Base-by-base conservation (phyloP, 495 filamentous ascomycete genomes). In the Neurospora terricola region DNA sequence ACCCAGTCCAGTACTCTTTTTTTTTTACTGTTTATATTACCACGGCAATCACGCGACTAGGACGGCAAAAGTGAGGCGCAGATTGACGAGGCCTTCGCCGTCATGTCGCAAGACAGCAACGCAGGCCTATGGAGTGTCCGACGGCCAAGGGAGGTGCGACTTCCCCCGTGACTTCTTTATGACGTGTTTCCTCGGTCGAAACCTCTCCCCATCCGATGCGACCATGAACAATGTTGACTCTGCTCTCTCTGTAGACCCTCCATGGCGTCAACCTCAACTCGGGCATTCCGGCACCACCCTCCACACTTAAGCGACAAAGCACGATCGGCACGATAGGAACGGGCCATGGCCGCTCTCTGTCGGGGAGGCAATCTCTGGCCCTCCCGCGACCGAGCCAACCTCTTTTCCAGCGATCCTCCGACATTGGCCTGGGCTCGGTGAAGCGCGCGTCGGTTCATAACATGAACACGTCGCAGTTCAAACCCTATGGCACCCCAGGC, bases 251-350 rank as follows among this genome's bases (percentile, higher is more conserved):
- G 48, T 80, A 96, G 93, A 94, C 93, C 37, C 88, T 96, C 54
- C 93, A 90, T 75, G 87, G 88, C 76, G 87, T 94, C 77, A 92
- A 90, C 78, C 88, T 89, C 81, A 95, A 91, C 78, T 90, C 91
- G 45, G 85, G 88, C n/a, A 91, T 97, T 71, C 94, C 94, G 6
- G 92, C 94, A 81, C 94, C 94, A 6, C 85, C 91, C n/a, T 98
- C 96, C n/a, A 93, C 96, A 34, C 87, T 98, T 85, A 98, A 98
- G 83, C 93, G 96, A 79, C 92, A 93, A 9, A 97, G 89, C 76
- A 94, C 93, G n/a, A 91, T 90, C 68, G 89, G 90, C 71, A 88
- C 87, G 75, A 66, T 66, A 34, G 54, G 54, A 34, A 85, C 88
- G 42, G 89, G 90, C 80, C 89, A 94, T 81, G 88, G 85, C 71